Percentiles rank a stretch among this genome's conserved stretches.
Conservation (phyloP, 2,329 filamentous ascomycete species). For the Orbilia quercus region DNA sequence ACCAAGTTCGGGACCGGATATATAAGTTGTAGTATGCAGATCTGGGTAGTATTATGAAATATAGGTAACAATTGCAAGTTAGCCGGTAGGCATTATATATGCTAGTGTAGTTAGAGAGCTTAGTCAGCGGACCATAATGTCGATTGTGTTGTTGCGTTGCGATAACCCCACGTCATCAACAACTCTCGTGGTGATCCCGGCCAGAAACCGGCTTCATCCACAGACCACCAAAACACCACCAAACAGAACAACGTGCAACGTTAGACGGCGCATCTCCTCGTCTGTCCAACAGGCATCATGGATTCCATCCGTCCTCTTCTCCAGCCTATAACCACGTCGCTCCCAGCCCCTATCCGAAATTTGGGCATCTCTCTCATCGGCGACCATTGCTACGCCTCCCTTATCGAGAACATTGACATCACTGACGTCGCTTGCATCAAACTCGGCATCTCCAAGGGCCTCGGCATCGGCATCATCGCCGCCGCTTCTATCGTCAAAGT, state of each 20-base stretch:
- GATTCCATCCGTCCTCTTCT: slow-evolving; percentile 72
- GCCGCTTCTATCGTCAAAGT: slow-evolving; percentile 94
- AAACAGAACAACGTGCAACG: slow-evolving; percentile 7
- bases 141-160: slow-evolving; percentile 39
- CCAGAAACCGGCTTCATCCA: slow-evolving; percentile 1
- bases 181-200: slow-evolving; percentile 3
- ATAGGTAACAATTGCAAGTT: too few relatives aligned
- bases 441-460: slow-evolving; percentile 87
- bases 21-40: too few relatives aligned
- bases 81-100: too few relatives aligned
- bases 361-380: slow-evolving; percentile 83
- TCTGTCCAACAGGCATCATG: slow-evolving; percentile 64
- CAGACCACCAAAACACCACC: neutral
- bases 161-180: slow-evolving; percentile 53
- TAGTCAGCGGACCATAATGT: slow-evolving; percentile 26
- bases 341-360: slow-evolving; percentile 79
- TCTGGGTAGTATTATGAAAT: too few relatives aligned
- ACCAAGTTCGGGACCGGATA: too few relatives aligned
- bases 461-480: slow-evolving; percentile 92
- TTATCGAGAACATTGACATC: slow-evolving; percentile 86
- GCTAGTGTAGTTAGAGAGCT: too few relatives aligned
- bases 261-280: neutral
- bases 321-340: slow-evolving; percentile 75
- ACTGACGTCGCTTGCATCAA: slow-evolving; percentile 83
- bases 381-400: slow-evolving; percentile 81